Evolutionary conservation across 169 alveolate species (phyloP).

Genomic region (Plasmodium berghei): DNA sequence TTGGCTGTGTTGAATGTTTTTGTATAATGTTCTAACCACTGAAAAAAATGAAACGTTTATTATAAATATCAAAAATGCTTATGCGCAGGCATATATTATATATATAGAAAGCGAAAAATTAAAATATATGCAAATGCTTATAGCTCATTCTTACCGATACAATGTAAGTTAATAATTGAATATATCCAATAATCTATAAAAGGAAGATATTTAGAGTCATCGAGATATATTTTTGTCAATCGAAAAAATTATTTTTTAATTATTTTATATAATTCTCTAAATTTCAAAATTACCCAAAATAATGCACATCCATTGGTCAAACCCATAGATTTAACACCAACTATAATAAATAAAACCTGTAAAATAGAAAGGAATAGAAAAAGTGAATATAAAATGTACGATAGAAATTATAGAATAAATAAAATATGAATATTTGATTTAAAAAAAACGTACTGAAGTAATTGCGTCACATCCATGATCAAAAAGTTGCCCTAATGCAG

Average conservation of each 20-base stretch:
- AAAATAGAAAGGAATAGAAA: conserved; percentile 16
- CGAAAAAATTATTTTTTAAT: too few relatives aligned
- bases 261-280: too few relatives aligned
- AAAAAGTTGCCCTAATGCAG: conserved; percentile 91
- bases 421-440: conserved; percentile 1
- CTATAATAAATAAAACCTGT: conserved; percentile 39
- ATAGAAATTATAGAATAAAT: conserved; percentile 4
- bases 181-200: not conserved
- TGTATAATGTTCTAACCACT: conserved; percentile 64
- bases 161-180: conserved; percentile 28
- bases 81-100: not conserved
- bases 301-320: conserved; percentile 22
- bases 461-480: conserved; percentile 94
- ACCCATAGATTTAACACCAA: conserved; percentile 18
- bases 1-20: conserved; percentile 41
- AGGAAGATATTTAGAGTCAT: too few relatives aligned
- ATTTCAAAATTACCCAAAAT: conserved; percentile 13
- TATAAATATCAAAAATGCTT: not conserved
- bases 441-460: conserved; percentile 61
- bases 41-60: not conserved
- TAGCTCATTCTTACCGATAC: conserved; percentile 17
- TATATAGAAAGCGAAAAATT: too few relatives aligned
- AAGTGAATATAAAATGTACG: not conserved
- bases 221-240: too few relatives aligned
- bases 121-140: too few relatives aligned